A percentile compares a stretch with the other conserved stretches of the same genome.
phyloP scores from a whole-genome alignment of 495 filamentous ascomycete genomes.

The Hypoxylon perforatum region DNA sequence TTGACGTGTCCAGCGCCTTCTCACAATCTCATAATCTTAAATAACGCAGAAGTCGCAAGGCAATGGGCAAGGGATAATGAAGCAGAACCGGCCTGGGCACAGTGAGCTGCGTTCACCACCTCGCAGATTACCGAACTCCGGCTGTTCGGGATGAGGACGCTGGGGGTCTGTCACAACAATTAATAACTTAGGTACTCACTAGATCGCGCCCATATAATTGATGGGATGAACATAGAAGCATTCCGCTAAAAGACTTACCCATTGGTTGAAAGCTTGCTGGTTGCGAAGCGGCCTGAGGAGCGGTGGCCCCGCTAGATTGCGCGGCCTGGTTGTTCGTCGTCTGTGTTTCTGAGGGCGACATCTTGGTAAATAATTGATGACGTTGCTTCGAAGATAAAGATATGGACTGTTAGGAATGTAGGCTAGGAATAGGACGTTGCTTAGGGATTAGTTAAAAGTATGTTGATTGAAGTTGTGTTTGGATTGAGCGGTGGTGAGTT shows the following conservation, averaged over 20 bases:
- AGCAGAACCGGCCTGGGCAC: constrained; percentile 59
- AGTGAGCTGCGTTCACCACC: constrained; percentile 50
- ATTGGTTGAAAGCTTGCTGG: constrained; percentile 48
- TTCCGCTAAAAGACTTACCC: constrained; percentile 37
- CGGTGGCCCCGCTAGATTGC: constrained; percentile 8
- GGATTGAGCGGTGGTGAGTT: constrained; percentile 5
- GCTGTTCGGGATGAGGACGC: constrained; percentile 50
- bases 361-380: constrained; percentile 1
- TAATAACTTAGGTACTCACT: constrained; percentile 9
- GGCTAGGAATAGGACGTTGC: neutral
- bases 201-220: neutral
- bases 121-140: constrained; percentile 46
- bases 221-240: neutral
- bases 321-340: constrained; percentile 16
- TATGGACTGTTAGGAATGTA: neutral
- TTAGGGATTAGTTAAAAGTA: neutral
- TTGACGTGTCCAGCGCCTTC: no score
- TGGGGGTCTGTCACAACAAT: constrained; percentile 45
- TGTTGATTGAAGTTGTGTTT: neutral
- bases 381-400: neutral
- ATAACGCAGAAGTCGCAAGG: constrained; percentile 59
- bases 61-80: constrained; percentile 57
- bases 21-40: no score
- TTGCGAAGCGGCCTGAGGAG: constrained; percentile 35
- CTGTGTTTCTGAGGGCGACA: constrained; percentile 29